A percentile compares a stretch with the other conserved stretches of the same genome.
Conservation (phyloP, 192 early-diverging fungal genomes). For the Coemansia asiatica region DNA sequence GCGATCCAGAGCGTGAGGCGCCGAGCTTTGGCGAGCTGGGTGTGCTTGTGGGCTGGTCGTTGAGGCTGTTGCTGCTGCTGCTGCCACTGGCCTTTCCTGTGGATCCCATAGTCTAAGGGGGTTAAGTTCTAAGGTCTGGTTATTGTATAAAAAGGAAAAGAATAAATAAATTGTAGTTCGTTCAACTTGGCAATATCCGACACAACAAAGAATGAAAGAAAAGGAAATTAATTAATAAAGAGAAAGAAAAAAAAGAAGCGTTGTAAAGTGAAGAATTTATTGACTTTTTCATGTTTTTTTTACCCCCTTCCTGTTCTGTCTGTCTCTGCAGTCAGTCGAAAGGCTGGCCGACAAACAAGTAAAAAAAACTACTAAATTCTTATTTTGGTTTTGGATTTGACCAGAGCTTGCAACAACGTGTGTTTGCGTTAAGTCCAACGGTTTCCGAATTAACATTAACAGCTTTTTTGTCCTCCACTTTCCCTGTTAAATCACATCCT, state of each 20-base stretch:
- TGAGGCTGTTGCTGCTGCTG: background rate
- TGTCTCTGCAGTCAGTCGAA: no score
- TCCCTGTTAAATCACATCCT: background rate
- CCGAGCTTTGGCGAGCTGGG: slow-evolving; percentile 38
- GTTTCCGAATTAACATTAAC: background rate
- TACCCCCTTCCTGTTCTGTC: no score
- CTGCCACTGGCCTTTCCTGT: slow-evolving; percentile 4
- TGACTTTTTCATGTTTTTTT: no score
- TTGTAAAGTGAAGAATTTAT: no score
- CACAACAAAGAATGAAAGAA: background rate
- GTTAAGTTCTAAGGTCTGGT: no score
- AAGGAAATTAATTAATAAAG: background rate
- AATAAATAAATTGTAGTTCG: slow-evolving; percentile 13
- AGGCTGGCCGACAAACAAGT: no score
- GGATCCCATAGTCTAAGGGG: no score
- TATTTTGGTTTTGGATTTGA: slow-evolving; percentile 5
- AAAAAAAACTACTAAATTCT: no score
- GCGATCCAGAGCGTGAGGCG: slow-evolving; percentile 37
- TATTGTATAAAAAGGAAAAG: background rate
- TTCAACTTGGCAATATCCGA: no score
- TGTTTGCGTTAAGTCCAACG: background rate
- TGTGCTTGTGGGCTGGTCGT: slow-evolving; percentile 26
- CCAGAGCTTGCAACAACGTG: background rate
- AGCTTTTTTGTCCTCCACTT: background rate
- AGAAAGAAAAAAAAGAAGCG: slow-evolving; percentile 8